Evolutionary conservation across 78 protist species (phyloP).

Genomic region (slime mould (Dictyostelium discoideum)): DNA sequence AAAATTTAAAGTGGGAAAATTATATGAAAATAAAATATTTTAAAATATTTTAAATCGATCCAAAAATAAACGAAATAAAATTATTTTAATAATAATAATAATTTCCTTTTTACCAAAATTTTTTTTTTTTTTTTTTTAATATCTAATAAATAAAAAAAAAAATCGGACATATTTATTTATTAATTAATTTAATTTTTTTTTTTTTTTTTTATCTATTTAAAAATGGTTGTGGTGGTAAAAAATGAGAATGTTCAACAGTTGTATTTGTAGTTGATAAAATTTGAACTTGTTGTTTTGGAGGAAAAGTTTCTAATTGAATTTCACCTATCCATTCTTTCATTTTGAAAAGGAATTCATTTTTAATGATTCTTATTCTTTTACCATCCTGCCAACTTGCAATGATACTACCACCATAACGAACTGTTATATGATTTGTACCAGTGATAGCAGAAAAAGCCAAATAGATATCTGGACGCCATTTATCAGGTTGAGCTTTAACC

Average conservation of each 20-base stretch:
- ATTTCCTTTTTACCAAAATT: too few species aligned
- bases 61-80: too few species aligned
- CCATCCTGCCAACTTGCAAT: constrained; percentile 74
- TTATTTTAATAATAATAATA: too few species aligned
- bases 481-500: constrained; percentile 63
- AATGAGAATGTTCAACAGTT: constrained; percentile 5
- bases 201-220: background rate
- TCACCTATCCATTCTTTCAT: constrained; percentile 73
- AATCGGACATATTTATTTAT: background rate
- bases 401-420: constrained; percentile 49
- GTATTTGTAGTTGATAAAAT: background rate
- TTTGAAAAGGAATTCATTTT: constrained; percentile 59
- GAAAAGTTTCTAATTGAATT: constrained; percentile 23
- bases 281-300: constrained; percentile 44
- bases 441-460: background rate
- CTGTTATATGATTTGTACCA: constrained; percentile 40
- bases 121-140: too few species aligned
- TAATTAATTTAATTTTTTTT: too few species aligned
- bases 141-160: too few species aligned
- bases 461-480: constrained; percentile 47
- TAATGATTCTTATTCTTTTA: constrained; percentile 39
- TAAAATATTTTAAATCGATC: too few species aligned
- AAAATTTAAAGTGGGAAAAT: too few species aligned
- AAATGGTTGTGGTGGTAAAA: background rate
- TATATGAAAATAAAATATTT: too few species aligned